Conservation (phyloP, 2,329 filamentous ascomycete genomes). For the Drechslerella coelobrocha region DNA sequence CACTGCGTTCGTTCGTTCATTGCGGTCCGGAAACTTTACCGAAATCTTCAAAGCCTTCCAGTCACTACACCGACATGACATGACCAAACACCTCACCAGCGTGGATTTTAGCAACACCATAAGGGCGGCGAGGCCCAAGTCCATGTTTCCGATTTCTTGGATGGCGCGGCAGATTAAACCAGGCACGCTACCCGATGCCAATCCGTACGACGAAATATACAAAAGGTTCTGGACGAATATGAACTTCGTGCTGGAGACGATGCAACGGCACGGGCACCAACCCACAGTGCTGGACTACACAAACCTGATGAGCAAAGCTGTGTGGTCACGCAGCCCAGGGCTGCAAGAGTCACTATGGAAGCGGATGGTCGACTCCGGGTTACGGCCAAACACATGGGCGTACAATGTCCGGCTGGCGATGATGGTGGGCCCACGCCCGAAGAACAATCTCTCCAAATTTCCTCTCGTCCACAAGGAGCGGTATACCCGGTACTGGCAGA, state of each 20-base stretch:
- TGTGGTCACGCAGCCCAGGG: constrained; percentile 22
- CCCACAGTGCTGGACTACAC: constrained; percentile 43
- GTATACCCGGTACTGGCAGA: constrained; percentile 25
- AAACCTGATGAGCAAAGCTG: constrained; percentile 44
- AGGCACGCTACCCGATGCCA: constrained; percentile 20
- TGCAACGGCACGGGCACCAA: constrained; percentile 27
- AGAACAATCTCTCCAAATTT: constrained; percentile 37
- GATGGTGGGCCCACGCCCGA: constrained; percentile 21
- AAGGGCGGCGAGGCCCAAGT: constrained; percentile 30
- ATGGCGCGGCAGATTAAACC: constrained; percentile 34
- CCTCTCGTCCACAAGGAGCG: constrained; percentile 26
- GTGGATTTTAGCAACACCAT: constrained; percentile 42
- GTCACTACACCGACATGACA: constrained; percentile 10
- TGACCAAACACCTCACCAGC: constrained; percentile 30
- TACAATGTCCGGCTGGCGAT: constrained; percentile 46
- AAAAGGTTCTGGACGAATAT: constrained; percentile 37
- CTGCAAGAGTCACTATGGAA: constrained; percentile 33
- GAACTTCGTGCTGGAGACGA: constrained; percentile 37
- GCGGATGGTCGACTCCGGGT: constrained; percentile 22
- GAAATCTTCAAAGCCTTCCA: constrained; percentile 30
- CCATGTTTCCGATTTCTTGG: constrained; percentile 23
- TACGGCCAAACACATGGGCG: constrained; percentile 49
- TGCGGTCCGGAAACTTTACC: constrained; percentile 20
- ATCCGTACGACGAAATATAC: constrained; percentile 13
- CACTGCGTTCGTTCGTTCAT: constrained; percentile 10